Conservation (phyloP, 176 grass and related monocot genomes). For the Musa schizocarpa region DNA sequence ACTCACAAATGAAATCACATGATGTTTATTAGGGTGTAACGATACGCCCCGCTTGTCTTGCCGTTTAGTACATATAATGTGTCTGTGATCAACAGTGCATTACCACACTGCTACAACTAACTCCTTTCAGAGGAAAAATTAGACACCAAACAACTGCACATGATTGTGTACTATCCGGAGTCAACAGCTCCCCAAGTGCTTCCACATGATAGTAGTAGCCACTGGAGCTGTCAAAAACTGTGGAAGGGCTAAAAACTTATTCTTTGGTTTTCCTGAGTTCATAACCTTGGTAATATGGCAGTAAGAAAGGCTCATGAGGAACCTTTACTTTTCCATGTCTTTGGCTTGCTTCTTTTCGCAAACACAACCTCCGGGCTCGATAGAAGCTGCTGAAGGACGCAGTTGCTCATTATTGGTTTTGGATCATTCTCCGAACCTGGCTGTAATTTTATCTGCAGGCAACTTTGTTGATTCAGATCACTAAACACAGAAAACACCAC, state of each 20-base stretch:
- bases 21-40: neutral
- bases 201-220: slow-evolving; percentile 26
- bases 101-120: neutral
- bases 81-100: neutral
- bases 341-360: slow-evolving; percentile 30
- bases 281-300: slow-evolving; percentile 1
- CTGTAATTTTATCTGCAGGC: slow-evolving; percentile 50
- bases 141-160: neutral
- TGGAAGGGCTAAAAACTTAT: slow-evolving; percentile 37
- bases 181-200: slow-evolving; percentile 57
- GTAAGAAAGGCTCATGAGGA: slow-evolving; percentile 24
- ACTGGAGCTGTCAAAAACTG: slow-evolving; percentile 58
- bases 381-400: slow-evolving; percentile 31
- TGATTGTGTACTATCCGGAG: neutral
- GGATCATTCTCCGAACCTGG: slow-evolving; percentile 28
- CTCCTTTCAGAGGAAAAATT: neutral
- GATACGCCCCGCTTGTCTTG: neutral
- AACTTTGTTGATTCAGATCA: neutral
- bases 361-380: slow-evolving; percentile 51
- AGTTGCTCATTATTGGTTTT: slow-evolving; percentile 17
- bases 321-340: slow-evolving; percentile 2
- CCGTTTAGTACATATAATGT: neutral
- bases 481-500: too few relatives aligned
- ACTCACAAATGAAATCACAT: too few relatives aligned
- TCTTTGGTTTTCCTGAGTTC: slow-evolving; percentile 10